Percentiles rank a stretch among this genome's conserved stretches.
Conservation (phyloP, 2,329 filamentous ascomycete genomes). For the Fusarium hainanense region DNA sequence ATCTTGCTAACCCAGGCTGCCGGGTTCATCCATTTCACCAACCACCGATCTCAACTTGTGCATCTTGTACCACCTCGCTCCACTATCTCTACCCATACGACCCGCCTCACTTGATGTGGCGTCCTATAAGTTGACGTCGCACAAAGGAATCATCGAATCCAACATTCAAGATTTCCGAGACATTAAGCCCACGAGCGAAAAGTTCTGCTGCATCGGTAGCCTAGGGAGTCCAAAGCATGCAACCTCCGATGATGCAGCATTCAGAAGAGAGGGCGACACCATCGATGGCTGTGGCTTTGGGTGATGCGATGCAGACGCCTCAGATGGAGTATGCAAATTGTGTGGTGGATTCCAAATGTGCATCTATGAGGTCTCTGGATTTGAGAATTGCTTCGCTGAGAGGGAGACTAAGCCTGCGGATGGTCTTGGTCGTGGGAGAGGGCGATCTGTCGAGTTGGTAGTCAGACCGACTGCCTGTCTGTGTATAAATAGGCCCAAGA, state of each 20-base stretch:
- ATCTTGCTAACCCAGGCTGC: constrained; percentile 19
- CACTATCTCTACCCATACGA: constrained; percentile 11
- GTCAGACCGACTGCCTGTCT: background rate
- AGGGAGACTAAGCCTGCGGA: constrained; percentile 64
- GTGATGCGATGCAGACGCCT: constrained; percentile 31
- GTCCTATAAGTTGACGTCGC: constrained; percentile 25
- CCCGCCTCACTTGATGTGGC: constrained; percentile 21
- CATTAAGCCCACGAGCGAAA: constrained; percentile 19
- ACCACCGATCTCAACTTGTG: constrained; percentile 16
- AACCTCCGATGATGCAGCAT: constrained; percentile 40
- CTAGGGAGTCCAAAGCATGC: background rate
- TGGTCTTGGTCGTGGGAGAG: constrained; percentile 17
- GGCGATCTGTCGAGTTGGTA: constrained; percentile 30
- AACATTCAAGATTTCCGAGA: constrained; percentile 42
- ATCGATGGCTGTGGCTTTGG: constrained; percentile 20
- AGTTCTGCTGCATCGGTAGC: constrained; percentile 24
- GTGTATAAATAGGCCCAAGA: constrained; percentile 38
- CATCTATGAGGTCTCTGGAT: constrained; percentile 48
- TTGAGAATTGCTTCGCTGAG: constrained; percentile 72
- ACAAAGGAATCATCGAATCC: constrained; percentile 15
- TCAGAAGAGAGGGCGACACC: constrained; percentile 19
- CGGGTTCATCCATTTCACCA: constrained; percentile 34
- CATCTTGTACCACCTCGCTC: constrained; percentile 33
- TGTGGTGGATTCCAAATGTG: constrained; percentile 72
- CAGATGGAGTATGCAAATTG: constrained; percentile 19